These are phyloP conservation scores for Massospora cicadina DNA, from an alignment of 371 early-diverging fungal species.

Conservation along the genomic window DNA sequence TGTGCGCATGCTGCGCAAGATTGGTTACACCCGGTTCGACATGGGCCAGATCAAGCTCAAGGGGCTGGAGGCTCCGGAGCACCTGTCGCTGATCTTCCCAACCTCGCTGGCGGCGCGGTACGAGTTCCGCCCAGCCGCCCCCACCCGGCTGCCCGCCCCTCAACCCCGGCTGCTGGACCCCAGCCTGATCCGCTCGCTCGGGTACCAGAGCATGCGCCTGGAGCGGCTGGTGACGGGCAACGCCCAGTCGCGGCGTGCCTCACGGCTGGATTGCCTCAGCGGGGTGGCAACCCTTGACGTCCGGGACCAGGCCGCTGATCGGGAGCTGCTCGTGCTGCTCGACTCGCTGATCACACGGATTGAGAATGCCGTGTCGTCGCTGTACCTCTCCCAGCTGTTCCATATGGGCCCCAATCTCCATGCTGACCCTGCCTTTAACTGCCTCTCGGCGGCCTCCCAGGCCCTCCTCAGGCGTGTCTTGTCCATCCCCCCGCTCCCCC, in stretches of 20 bases:
- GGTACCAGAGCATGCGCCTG: slow-evolving; percentile 28
- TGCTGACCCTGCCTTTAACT: background rate
- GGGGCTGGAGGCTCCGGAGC: slow-evolving; percentile 78
- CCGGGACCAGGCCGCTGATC: slow-evolving; percentile 32
- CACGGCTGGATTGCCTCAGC: slow-evolving; percentile 17
- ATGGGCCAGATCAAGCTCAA: slow-evolving; percentile 70
- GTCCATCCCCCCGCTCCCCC: background rate
- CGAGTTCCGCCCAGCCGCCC: background rate
- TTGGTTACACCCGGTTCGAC: slow-evolving; percentile 49
- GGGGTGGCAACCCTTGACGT: slow-evolving; percentile 22
- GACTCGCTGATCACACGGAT: slow-evolving; percentile 38
- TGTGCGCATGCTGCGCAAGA: slow-evolving; percentile 28
- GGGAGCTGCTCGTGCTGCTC: slow-evolving; percentile 30
- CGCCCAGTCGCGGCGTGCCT: slow-evolving; percentile 11
- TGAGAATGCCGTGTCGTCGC: slow-evolving; percentile 18
- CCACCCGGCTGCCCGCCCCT: slow-evolving; percentile 7
- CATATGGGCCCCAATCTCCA: background rate
- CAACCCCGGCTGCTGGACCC: slow-evolving; percentile 21
- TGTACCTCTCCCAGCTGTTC: background rate
- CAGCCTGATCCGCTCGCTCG: slow-evolving; percentile 21
- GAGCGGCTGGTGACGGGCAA: slow-evolving; percentile 30
- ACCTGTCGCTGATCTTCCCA: slow-evolving; percentile 47
- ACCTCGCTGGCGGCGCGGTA: background rate
- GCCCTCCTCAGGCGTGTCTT: background rate
- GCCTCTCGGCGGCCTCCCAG: background rate